phyloP scores from a whole-genome alignment of 2,329 filamentous ascomycete species.

The Chaetomiaceae sp. region DNA sequence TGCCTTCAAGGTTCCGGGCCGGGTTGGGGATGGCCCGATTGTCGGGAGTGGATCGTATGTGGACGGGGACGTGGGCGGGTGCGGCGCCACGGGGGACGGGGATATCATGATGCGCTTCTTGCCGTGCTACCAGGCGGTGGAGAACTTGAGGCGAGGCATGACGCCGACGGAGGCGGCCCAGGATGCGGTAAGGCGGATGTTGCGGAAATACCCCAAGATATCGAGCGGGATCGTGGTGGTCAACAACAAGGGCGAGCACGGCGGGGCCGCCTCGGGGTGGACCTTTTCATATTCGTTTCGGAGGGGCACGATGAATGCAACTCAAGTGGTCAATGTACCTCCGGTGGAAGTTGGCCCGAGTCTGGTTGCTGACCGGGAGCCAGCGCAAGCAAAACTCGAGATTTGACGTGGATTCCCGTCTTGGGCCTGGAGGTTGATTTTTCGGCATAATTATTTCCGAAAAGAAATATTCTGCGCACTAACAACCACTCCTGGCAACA shows the following conservation, averaged over 20 bases:
- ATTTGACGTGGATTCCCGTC: too few species aligned
- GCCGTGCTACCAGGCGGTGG: constrained; percentile 54
- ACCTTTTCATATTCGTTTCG: constrained; percentile 50
- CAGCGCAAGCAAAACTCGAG: too few species aligned
- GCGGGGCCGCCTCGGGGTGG: constrained; percentile 49
- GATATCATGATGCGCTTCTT: constrained; percentile 55
- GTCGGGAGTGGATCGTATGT: constrained; percentile 51
- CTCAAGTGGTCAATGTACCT: constrained; percentile 41
- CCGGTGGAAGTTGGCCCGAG: constrained; percentile 24
- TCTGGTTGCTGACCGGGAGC: too few species aligned
- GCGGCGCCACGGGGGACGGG: constrained; percentile 53
- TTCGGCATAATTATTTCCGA: too few species aligned
- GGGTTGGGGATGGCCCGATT: constrained; percentile 53
- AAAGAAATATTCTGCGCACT: too few species aligned
- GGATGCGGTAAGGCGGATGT: constrained; percentile 47
- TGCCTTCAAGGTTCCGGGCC: constrained; percentile 49
- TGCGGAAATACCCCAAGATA: constrained; percentile 42
- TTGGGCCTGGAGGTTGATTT: too few species aligned
- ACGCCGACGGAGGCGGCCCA: constrained; percentile 44
- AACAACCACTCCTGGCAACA: too few species aligned
- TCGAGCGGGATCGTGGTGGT: constrained; percentile 49
- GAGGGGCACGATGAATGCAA: constrained; percentile 42
- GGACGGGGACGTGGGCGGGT: constrained; percentile 49
- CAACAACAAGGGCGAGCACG: constrained; percentile 44
- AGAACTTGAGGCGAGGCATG: constrained; percentile 47